Evolutionary conservation across 1,139 yeast genomes (phyloP), one percentile per base, ranked within the genome.

Genomic region (Magnusiomyces suaveolens): DNA sequence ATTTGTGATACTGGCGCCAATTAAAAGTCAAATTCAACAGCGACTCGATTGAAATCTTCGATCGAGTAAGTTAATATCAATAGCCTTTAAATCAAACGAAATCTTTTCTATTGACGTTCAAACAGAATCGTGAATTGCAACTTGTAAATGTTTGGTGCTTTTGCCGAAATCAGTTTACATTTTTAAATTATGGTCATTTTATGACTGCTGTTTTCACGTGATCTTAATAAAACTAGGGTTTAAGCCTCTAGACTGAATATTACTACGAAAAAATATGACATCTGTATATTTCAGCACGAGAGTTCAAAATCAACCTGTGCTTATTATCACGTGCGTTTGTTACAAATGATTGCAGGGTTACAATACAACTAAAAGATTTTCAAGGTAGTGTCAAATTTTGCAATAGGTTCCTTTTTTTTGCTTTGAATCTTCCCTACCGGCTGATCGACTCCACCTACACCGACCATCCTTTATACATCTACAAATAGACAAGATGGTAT

Each of bases 401-500:
- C 44, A 41, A 16, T 20, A 21, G n/a, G n/a, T 38, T 23, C 29
- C 24, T 46, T 14, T 20, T 39, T 26, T 36, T 48, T 38, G 36
- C 51, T 38, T 29, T 38, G 33, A 41, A 41, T 41, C 44, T 21
- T 41, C 44, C n/a, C 25, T 25, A 48, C 51, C 44, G 51, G 51
- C 51, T 48, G 51, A 38, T 48, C 51, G 51, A 48, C 51, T 16
- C 20, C 51, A 23, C 51, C 43, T 48, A 38, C 43, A 38, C 51
- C 43, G 51, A 24, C 33, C 48, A 36, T 36, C 32, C 44, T 26
- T 23, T 24, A 6, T 48, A 48, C 51, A 38, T 48, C 51, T 33
- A 48, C 51, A 48, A 48, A 38, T 48, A 36, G 33, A 38, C 51
- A 48, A 48, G 51, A 48, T 48, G 51, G 51, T 48, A 48, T 48